Evolutionary conservation across 2,329 filamentous ascomycete genomes (phyloP), one percentile per base, ranked within the genome.

Genomic region (Colletotrichum trifolii): DNA sequence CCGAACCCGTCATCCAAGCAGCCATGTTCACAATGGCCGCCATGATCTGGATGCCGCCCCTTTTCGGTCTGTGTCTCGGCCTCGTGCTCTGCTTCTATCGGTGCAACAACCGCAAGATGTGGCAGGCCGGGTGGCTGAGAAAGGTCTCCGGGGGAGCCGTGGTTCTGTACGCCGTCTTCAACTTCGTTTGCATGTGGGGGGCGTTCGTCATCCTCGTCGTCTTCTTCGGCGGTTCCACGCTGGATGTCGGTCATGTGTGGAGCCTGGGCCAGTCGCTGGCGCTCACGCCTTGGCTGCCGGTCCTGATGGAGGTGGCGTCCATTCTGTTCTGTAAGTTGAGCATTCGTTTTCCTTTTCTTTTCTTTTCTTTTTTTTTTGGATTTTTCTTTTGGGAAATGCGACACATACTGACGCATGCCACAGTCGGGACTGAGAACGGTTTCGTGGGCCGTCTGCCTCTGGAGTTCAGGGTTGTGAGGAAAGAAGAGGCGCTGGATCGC

Each of bases 11-110:
- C 12, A 34, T 67, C 33, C 8, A 17, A 33, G 65, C 57, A 15
- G 49, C 49, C 17, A 60, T 67, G 47, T 66, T 67, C 12, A 65
- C 53, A 42, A 62, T 57, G 55, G 57, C 65, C 2, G 65, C 55
- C 11, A 66, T 62, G 62, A 36, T 62, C 3, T 66, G 65, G 57
- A 67, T 67, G 48, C 62, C 62, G 9, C 65, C 62, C 5, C 62
- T 67, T 6, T 67, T 67, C 33, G 65, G 65, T 1, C 5, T 67
- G n/a, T 66, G 62, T n/a, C 33, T 55, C 4, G 35, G 52, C 12
- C 36, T 67, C 25, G 46, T 58, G 34, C 62, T 67, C 17, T 66
- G 56, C 56, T 62, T 66, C 36, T 65, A 60, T n/a, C 43, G 62
- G 17, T 54, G 66, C 35, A 66, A 58, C 25, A 57, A 48, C 38